phyloP scores from a whole-genome alignment of 2,329 filamentous ascomycete genomes.

The Aaosphaeria arxii region DNA sequence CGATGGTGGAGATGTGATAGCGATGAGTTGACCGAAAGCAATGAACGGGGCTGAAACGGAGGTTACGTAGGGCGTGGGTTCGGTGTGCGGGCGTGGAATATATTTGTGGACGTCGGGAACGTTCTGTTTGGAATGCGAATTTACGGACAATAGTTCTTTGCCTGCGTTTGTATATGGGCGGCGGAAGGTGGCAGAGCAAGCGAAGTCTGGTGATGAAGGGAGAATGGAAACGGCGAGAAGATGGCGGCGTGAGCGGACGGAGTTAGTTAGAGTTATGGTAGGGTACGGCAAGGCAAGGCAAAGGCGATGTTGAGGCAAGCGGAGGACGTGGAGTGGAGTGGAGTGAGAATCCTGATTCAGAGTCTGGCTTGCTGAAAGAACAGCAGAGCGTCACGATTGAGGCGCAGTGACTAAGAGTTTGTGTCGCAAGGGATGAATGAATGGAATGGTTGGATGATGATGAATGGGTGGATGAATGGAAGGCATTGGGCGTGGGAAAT shows the following conservation, averaged over 20 bases:
- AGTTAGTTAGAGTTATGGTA: not conserved
- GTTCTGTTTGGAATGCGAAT: constrained; percentile 14
- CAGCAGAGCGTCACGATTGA: no score
- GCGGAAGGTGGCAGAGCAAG: constrained; percentile 8
- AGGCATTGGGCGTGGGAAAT: no score
- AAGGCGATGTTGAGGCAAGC: no score
- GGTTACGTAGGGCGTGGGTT: constrained; percentile 15
- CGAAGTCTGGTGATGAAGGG: constrained; percentile 25
- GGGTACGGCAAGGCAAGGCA: no score
- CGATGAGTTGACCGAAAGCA: not conserved
- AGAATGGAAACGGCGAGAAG: constrained; percentile 4
- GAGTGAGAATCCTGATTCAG: no score
- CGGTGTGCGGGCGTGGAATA: constrained; percentile 4
- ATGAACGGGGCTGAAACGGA: constrained; percentile 22
- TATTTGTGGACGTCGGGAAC: constrained; percentile 3
- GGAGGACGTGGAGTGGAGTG: no score
- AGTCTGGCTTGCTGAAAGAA: no score
- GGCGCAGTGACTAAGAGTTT: no score
- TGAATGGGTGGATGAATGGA: no score
- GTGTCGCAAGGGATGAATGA: no score
- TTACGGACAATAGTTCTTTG: constrained; percentile 10
- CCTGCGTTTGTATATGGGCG: constrained; percentile 26
- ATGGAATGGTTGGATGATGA: no score
- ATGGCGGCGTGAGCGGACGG: constrained; percentile 20
- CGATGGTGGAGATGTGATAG: not conserved